Base-by-base conservation (phyloP, 768 basidiomycete species). In the Plicaturopsis crispa region DNA sequence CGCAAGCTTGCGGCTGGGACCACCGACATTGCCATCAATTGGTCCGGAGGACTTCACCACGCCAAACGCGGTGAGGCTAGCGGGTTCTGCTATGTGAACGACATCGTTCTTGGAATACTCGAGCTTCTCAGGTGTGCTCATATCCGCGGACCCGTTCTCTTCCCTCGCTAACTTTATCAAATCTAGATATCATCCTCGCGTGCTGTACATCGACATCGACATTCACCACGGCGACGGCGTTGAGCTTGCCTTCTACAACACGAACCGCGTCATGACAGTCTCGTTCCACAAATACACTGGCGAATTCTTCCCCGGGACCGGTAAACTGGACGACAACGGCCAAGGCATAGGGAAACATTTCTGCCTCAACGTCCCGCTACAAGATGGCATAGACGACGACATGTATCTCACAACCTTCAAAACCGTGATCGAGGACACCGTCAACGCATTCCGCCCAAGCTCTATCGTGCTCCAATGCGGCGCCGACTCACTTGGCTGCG, bases 261-360 rank as follows among this genome's bases (percentile, higher is more conserved):
- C 90, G 26, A 92, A 99, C 52, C 82, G 94, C n/a, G 94, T 99
- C 46, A 84, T 97, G 77, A 98, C 94, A 1, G 89, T 97, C 11
- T 97, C 94, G 1, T 99, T 99, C 63, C 94, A 99, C 69, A 98
- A 98, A 63, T 99, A 96, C 67, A 92, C 87, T 1, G 92, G 90
- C 40, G 90, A 94, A 52, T 99, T 99, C 70, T 99, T 99, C 60
- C 94, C 94, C 0, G 92, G 93, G 0, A 99, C 94, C 0, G 94
- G 94, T 12, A 92, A 92, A 59, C 71, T 97, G 6, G 87, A 93
- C 53, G 94, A 99, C 62, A 89, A 90, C 44, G 88, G 90, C 11
- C 69, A 71, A 14, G 84, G 81, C n/a, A 56, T 78, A 1, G 94
- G 94, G 38, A 96, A 94, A 61, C 84, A 98, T 55, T 99, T 98